phyloP scores from a whole-genome alignment of 2,329 filamentous ascomycete species.

The Aspergillus carbonarius region DNA sequence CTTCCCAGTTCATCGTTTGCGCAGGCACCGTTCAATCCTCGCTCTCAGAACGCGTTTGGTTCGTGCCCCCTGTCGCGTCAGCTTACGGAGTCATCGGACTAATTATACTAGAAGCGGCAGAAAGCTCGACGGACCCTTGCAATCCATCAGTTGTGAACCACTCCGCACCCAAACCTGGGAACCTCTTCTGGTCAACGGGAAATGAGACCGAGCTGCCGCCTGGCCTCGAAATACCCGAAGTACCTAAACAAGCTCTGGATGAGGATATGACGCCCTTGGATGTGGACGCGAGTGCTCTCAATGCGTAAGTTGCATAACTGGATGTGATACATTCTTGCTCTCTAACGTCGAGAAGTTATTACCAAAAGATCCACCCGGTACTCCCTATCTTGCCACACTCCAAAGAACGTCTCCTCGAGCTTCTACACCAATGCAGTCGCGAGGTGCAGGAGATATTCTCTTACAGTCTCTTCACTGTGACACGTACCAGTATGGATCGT shows the following conservation, averaged over 20 bases:
- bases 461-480: constrained; percentile 41
- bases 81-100: constrained; percentile 5
- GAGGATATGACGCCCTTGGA: constrained; percentile 37
- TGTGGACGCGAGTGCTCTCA: constrained; percentile 41
- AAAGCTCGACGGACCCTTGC: constrained; percentile 32
- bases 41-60: constrained; percentile 38
- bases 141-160: constrained; percentile 39
- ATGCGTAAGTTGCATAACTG: constrained; percentile 33
- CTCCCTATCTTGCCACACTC: constrained; percentile 44
- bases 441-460: constrained; percentile 43
- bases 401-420: constrained; percentile 36
- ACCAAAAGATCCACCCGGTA: constrained; percentile 41
- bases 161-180: constrained; percentile 34
- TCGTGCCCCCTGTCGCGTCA: constrained; percentile 9
- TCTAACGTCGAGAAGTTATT: constrained; percentile 36
- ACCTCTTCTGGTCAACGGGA: constrained; percentile 40
- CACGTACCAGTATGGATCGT: constrained; percentile 38
- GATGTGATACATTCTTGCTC: neutral
- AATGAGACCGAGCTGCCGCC: constrained; percentile 33
- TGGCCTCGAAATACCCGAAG: constrained; percentile 33
- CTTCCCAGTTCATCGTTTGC: constrained; percentile 44
- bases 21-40: constrained; percentile 38
- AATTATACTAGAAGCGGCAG: constrained; percentile 22
- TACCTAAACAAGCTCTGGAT: constrained; percentile 32
- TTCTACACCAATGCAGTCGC: constrained; percentile 41